Conservation (phyloP, 1,284 basidiomycete species). For the Hemileia vastatrix region DNA sequence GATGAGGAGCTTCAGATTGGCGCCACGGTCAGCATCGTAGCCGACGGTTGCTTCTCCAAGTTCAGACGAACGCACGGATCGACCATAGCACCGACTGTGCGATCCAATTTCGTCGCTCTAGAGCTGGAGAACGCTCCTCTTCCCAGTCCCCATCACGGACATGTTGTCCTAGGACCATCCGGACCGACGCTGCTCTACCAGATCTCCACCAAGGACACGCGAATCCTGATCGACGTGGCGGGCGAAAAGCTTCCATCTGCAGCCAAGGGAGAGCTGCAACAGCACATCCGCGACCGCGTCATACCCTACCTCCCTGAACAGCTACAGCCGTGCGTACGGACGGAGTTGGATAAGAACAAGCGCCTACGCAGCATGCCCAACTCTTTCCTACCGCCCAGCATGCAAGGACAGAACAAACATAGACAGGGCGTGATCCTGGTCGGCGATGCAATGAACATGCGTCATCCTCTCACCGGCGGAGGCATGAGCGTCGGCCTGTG, state of each 20-base stretch:
- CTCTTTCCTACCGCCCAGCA: conserved; percentile 73
- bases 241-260: conserved; percentile 65
- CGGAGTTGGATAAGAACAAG: conserved; percentile 56
- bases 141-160: conserved; percentile 72
- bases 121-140: conserved; percentile 64
- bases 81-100: conserved; percentile 51
- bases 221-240: conserved; percentile 86
- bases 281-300: conserved; percentile 60
- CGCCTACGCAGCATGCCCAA: conserved; percentile 88
- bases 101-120: conserved; percentile 71
- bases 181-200: conserved; percentile 81
- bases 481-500: conserved; percentile 89
- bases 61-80: conserved; percentile 52
- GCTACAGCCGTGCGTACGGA: conserved; percentile 56
- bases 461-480: conserved; percentile 88
- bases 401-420: conserved; percentile 61
- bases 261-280: conserved; percentile 52
- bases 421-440: conserved; percentile 70
- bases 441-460: conserved; percentile 98
- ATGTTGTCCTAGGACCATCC: conserved; percentile 64
- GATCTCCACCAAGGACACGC: conserved; percentile 63
- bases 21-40: conserved; percentile 73
- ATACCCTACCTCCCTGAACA: conserved; percentile 65
- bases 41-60: conserved; percentile 89
- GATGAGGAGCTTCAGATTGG: conserved; percentile 48